Base-by-base conservation (phyloP, 208 protist species). In the Trypanosoma vivax region DNA sequence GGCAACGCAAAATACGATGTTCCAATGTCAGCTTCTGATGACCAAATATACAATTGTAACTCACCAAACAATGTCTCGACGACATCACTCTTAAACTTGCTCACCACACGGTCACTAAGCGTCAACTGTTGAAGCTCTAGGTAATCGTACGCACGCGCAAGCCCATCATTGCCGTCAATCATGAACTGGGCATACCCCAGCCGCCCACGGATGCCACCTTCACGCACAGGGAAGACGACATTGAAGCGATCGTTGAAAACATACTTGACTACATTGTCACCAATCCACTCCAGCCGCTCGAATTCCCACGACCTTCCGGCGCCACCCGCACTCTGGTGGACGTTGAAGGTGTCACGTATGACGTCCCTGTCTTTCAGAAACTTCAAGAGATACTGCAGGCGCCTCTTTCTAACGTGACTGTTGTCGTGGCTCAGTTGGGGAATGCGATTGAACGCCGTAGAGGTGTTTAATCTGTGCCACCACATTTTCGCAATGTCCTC, bases 81-180 rank as follows among this genome's bases (percentile, higher is more conserved):
- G 1, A 91, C 77, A 67, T 94, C 87, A 60, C 82, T 90, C 53
- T 94, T 94, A 53, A 94, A 91, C 60, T 94, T 94, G 66, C 83
- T 91, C 47, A 94, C 87, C 0, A 94, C 79, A 23, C 71, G 71
- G 33, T 76, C 58, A 56, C 80, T 89, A n/a, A 58, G 24, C 0
- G 78, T 83, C 23, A 90, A 60, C 23, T 78, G 56, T 51, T 94
- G 81, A 13, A 94, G 59, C 49, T 86, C 80, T 23, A 94, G 50
- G 42, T 68, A 83, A 56, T 94, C 87, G 65, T 91, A 91, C 13
- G 73, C 79, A 31, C 83, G 76, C 7, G 81, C 83, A 4, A 94
- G 63, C 0, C 83, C 83, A 25, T 94, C 87, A 65, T 94, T 94
- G 42, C 87, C 83, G 50, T 91, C 83, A 54, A 94, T 88, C 39